Evolutionary conservation across 2,329 filamentous ascomycete genomes (phyloP), one percentile per base, ranked within the genome.

Genomic region (Talaromyces sp.): DNA sequence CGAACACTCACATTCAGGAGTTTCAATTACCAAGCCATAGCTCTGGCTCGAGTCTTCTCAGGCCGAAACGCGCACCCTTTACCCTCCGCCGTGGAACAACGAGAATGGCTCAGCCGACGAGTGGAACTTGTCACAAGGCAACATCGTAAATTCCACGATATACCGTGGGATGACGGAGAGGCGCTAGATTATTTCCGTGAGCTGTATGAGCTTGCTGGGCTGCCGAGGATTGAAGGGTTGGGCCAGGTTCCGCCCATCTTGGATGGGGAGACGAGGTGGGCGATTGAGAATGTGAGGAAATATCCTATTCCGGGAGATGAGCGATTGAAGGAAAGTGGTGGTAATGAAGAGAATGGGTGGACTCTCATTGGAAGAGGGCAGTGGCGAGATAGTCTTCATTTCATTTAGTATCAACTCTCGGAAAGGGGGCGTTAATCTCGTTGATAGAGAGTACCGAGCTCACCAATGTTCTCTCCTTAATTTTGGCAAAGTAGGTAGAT

Each of bases 21-120:
- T 45, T 88, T 87, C 66, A 87, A 89, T 74, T 88, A 85, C 84
- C 87, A 89, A 70, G 86, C 86, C 16, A 86, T 88, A 1, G 79
- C 85, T 2, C 84, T 83, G 0, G 86, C 87, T 1, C 77, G 86
- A 0, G 73, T 87, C 1, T 79, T 89, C 0, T 82, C 86, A 0
- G 84, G 85, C 0, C 78, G 85, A 1, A 81, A 81, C 0, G 74
- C 67, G 0, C 57, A 31, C 1, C 50, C 65, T 4, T 73, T 88
- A 1, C 87, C 86, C 0, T 66, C 81, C 0, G 45, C 74, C 0
- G 76, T 77, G 19, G 83, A 83, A 61, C 84, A 85, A 78, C 69
- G 74, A 19, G 70, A 69, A 13, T 89, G 87, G 87, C 86, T 89
- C 68, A 69, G 72, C 4, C 80, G 85, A 2, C 74, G 85, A 0